Evolutionary conservation across 2,329 filamentous ascomycete genomes (phyloP).

Genomic region (Purpureocillium lavendulum): DNA sequence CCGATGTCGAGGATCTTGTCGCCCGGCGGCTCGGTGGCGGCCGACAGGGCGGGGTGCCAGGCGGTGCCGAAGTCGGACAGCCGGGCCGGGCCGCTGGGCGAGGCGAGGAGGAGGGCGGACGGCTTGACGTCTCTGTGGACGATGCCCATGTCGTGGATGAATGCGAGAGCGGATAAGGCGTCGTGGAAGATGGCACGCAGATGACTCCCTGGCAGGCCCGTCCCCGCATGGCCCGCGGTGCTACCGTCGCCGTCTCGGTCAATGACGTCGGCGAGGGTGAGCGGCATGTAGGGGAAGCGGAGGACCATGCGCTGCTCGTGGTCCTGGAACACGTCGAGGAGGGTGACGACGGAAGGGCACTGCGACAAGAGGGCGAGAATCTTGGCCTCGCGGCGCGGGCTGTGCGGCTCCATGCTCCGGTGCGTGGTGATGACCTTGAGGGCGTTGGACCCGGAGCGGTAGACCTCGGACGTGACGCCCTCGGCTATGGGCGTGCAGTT

Average conservation of each 20-base stretch:
- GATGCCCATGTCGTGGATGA: constrained; percentile 67
- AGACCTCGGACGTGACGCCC: constrained; percentile 79
- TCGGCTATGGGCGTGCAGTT: constrained; percentile 47
- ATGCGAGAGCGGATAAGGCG: constrained; percentile 60
- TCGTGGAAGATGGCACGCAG: constrained; percentile 47
- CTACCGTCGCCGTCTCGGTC: constrained; percentile 23
- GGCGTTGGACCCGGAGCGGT: constrained; percentile 56
- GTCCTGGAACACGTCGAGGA: constrained; percentile 68
- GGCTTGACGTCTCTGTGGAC: constrained; percentile 94
- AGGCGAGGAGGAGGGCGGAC: constrained; percentile 70
- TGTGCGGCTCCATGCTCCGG: constrained; percentile 69
- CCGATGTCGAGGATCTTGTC: constrained; percentile 87
- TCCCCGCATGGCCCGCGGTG: background rate
- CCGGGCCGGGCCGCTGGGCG: constrained; percentile 61
- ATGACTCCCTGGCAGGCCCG: constrained; percentile 18
- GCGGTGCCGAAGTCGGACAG: constrained; percentile 90
- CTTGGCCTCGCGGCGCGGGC: constrained; percentile 69
- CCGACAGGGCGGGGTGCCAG: constrained; percentile 59
- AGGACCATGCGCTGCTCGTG: constrained; percentile 65
- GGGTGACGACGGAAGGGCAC: constrained; percentile 48
- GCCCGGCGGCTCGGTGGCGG: constrained; percentile 54
- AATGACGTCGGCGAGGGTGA: constrained; percentile 64
- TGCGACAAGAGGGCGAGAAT: constrained; percentile 50
- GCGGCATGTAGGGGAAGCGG: constrained; percentile 75
- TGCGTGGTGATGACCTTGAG: constrained; percentile 80